phyloP scores from a whole-genome alignment of 768 basidiomycete species.

The Kwoniella pini region DNA sequence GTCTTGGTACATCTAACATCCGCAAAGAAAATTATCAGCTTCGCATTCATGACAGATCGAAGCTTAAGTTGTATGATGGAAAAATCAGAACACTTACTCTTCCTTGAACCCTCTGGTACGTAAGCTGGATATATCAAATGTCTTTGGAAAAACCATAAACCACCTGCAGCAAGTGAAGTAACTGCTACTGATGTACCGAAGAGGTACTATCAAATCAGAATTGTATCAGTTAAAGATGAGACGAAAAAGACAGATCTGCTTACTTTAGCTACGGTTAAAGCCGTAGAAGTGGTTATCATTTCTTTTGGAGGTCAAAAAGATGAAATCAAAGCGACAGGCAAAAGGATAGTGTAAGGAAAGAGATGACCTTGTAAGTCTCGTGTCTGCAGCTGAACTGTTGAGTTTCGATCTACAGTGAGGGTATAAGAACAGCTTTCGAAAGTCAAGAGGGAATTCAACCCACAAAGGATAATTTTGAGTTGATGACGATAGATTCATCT shows the following conservation, averaged over 20 bases:
- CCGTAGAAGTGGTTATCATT: slow-evolving; percentile 18
- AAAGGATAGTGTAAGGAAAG: too few relatives aligned
- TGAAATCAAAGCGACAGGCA: too few relatives aligned
- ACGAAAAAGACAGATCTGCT: not conserved
- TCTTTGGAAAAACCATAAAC: slow-evolving; percentile 81
- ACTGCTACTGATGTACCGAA: slow-evolving; percentile 30
- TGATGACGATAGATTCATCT: too few relatives aligned
- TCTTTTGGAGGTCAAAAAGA: too few relatives aligned
- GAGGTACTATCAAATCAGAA: slow-evolving; percentile 32
- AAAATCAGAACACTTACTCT: slow-evolving; percentile 59
- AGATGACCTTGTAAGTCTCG: too few relatives aligned
- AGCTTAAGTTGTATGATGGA: too few relatives aligned
- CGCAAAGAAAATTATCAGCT: not conserved
- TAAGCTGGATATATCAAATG: slow-evolving; percentile 88
- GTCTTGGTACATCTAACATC: slow-evolving; percentile 62
- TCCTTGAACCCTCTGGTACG: slow-evolving; percentile 75
- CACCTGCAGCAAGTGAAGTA: slow-evolving; percentile 53
- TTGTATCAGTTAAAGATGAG: not conserved
- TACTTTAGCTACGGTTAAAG: slow-evolving; percentile 21
- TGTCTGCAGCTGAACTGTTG: too few relatives aligned
- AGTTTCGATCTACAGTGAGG: too few relatives aligned
- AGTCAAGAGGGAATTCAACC: too few relatives aligned
- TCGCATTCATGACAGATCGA: too few relatives aligned
- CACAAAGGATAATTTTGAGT: too few relatives aligned
- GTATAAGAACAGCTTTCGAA: too few relatives aligned